Evolutionary conservation across 148 eudicot genomes (phyloP).

Genomic region (Dysphania ambrosioides): DNA sequence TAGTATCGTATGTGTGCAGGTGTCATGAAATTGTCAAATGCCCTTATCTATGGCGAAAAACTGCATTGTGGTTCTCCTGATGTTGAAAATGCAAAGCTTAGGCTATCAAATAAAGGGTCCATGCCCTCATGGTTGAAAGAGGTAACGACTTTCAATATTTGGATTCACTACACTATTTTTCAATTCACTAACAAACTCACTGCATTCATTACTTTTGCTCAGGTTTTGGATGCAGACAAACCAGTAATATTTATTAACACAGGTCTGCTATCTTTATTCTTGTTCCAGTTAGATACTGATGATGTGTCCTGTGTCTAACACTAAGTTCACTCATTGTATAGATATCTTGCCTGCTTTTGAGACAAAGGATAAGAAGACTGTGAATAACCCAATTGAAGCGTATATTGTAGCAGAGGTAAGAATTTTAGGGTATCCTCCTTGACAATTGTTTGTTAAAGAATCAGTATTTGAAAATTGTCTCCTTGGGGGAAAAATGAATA

Average conservation of each 20-base stretch:
- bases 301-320: constrained; percentile 18
- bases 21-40: constrained; percentile 91
- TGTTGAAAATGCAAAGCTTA: constrained; percentile 70
- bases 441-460: neutral
- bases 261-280: constrained; percentile 45
- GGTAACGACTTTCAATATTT: constrained; percentile 44
- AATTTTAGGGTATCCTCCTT: neutral
- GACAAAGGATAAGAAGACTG: constrained; percentile 59
- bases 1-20: constrained; percentile 96
- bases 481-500: neutral
- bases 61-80: constrained; percentile 85
- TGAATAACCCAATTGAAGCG: constrained; percentile 87
- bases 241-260: constrained; percentile 92
- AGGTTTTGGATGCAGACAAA: constrained; percentile 60
- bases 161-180: neutral
- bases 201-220: neutral
- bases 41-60: constrained; percentile 89
- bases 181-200: neutral
- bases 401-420: constrained; percentile 65
- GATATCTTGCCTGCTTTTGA: too few species aligned
- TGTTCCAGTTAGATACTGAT: constrained; percentile 9
- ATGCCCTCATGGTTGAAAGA: constrained; percentile 60
- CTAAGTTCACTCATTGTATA: constrained; percentile 25
- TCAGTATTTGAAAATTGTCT: neutral
- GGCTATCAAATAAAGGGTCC: constrained; percentile 41